phyloP scores from a whole-genome alignment of 2,329 filamentous ascomycete species.

The Orbilia blumenaviensis region DNA sequence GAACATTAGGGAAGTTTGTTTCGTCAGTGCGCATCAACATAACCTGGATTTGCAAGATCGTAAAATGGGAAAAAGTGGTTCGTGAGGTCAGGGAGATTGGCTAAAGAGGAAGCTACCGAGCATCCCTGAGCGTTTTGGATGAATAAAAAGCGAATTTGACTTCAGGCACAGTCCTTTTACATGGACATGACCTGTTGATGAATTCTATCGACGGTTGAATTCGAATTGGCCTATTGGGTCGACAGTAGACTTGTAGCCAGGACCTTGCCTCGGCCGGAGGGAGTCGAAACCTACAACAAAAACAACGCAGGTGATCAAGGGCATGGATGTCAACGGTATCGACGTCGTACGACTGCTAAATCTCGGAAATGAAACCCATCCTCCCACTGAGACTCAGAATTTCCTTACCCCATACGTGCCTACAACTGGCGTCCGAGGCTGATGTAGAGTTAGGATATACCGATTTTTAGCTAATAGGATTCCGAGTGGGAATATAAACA shows the following conservation, averaged over 20 bases:
- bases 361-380: too few relatives aligned
- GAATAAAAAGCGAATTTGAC: background rate
- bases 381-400: too few relatives aligned
- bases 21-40: background rate
- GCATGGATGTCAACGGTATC: background rate
- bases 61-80: background rate
- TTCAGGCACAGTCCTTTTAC: background rate
- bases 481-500: too few relatives aligned
- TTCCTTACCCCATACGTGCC: too few relatives aligned
- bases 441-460: too few relatives aligned
- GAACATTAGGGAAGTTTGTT: conserved; percentile 26
- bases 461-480: too few relatives aligned
- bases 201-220: conserved; percentile 2
- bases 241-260: background rate
- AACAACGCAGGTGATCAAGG: conserved; percentile 27
- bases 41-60: background rate
- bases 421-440: too few relatives aligned
- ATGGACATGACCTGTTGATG: background rate
- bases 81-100: background rate
- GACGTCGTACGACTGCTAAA: too few relatives aligned
- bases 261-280: background rate
- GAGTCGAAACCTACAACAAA: conserved; percentile 35
- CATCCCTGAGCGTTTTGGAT: background rate
- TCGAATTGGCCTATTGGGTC: background rate
- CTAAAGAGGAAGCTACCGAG: conserved; percentile 1